Evolutionary conservation across 352 stramenopile genomes (phyloP).

Genomic region (Phytophthora sojae): DNA sequence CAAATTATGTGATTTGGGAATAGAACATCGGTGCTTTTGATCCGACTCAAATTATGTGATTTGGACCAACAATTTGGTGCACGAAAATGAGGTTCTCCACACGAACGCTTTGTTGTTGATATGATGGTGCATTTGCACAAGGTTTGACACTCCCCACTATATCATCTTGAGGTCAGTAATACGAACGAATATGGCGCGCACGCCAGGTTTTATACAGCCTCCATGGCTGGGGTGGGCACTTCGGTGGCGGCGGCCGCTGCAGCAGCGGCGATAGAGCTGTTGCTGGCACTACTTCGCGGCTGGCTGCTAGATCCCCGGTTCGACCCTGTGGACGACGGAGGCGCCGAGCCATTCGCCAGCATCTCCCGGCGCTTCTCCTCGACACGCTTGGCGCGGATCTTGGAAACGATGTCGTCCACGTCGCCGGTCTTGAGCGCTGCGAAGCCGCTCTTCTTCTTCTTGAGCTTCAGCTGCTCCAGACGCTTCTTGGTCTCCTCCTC

Average conservation of each 20-base stretch:
- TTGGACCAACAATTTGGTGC: neutral
- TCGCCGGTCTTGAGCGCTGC: conserved; percentile 80
- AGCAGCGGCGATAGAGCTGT: conserved; percentile 6
- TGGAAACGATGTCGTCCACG: conserved; percentile 85
- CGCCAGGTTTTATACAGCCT: conserved; percentile 36
- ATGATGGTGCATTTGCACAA: conserved; percentile 12
- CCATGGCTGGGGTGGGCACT: conserved; percentile 37
- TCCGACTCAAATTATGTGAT: conserved; percentile 1
- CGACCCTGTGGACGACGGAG: conserved; percentile 33
- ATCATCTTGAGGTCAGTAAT: conserved; percentile 18
- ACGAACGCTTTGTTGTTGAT: conserved; percentile 1
- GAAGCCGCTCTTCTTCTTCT: conserved; percentile 79
- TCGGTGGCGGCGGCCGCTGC: conserved; percentile 7
- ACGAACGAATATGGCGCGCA: conserved; percentile 26
- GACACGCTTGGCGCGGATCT: conserved; percentile 82
- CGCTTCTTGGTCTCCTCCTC: conserved; percentile 86
- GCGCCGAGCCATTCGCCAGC: conserved; percentile 41
- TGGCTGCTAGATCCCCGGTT: conserved; percentile 27
- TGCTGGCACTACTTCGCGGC: conserved; percentile 19
- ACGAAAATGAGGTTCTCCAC: neutral
- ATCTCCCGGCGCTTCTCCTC: conserved; percentile 79
- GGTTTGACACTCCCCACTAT: conserved; percentile 29
- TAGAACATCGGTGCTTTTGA: neutral
- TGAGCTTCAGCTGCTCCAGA: conserved; percentile 80
- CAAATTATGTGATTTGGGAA: conserved; percentile 10